Evolutionary conservation across 2,329 filamentous ascomycete genomes (phyloP).

Genomic region (Aspergillus felis): DNA sequence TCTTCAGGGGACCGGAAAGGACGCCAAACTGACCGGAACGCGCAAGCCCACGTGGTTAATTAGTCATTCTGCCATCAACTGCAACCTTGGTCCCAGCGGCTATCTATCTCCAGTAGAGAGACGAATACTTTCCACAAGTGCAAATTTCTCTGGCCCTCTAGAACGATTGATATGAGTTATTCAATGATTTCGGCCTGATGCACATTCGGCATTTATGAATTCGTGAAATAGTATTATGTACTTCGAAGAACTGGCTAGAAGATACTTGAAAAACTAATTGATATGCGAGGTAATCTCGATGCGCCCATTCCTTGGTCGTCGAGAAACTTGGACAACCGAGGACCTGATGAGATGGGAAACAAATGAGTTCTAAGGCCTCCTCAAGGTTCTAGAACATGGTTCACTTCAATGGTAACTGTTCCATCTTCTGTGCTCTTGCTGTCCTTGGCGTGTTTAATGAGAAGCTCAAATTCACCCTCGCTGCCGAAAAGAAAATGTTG

Average conservation of each 20-base stretch:
- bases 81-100: background rate
- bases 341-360: background rate
- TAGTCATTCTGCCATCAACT: background rate
- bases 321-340: background rate
- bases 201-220: background rate
- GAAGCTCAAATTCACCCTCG: constrained; percentile 18
- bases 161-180: background rate
- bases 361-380: background rate
- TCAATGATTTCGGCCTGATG: background rate
- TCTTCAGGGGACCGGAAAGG: background rate
- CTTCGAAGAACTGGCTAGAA: background rate
- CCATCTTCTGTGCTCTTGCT: background rate
- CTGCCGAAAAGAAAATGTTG: constrained; percentile 18
- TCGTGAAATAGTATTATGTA: background rate
- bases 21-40: background rate
- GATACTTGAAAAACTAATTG: background rate
- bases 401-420: constrained; percentile 8
- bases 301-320: background rate
- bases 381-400: constrained; percentile 3
- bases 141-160: background rate
- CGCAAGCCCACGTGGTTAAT: background rate
- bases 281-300: background rate
- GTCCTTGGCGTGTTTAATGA: constrained; percentile 13
- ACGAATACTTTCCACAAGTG: no score
- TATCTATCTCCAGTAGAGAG: background rate